Conservation (phyloP, 495 filamentous ascomycete genomes). For the Penicillium malachiteum region DNA sequence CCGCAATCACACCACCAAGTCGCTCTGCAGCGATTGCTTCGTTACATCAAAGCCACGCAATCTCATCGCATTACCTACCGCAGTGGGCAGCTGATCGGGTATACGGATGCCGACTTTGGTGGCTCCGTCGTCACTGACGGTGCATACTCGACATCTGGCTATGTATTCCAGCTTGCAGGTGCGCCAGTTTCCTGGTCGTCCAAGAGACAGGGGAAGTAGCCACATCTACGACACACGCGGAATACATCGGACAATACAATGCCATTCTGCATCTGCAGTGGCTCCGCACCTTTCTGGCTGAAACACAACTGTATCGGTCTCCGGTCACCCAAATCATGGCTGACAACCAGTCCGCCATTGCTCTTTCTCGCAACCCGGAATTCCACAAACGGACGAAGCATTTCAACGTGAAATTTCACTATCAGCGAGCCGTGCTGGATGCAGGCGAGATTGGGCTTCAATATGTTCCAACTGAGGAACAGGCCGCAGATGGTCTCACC, state of each 20-base stretch:
- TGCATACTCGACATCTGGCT: conserved; percentile 11
- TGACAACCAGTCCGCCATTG: conserved; percentile 17
- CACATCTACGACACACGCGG: conserved; percentile 17
- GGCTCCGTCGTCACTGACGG: conserved; percentile 12
- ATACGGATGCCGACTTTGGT: conserved; percentile 9
- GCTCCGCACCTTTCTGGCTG: conserved; percentile 13
- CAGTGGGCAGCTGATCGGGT: conserved; percentile 6
- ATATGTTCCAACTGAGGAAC: conserved; percentile 17
- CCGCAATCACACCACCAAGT: conserved; percentile 10
- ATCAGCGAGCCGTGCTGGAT: conserved; percentile 14
- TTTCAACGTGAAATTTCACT: conserved; percentile 23
- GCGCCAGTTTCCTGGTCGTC: conserved; percentile 13
- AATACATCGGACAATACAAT: conserved; percentile 16
- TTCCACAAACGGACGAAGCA: conserved; percentile 21
- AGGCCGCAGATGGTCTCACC: conserved; percentile 17
- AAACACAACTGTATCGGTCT: conserved; percentile 12
- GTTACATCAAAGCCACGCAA: conserved; percentile 9
- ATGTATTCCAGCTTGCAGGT: conserved; percentile 14
- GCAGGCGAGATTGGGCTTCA: conserved; percentile 14
- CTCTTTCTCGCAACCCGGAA: conserved; percentile 11
- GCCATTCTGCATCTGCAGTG: conserved; percentile 15
- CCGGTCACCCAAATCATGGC: conserved; percentile 18
- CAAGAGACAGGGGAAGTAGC: conserved; percentile 18
- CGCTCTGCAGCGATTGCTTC: conserved; percentile 6
- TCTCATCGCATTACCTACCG: conserved; percentile 8